Percentiles rank a stretch among this genome's conserved stretches.
Conservation (phyloP, 768 basidiomycete species). For the Porphyrellus cyaneotinctus region DNA sequence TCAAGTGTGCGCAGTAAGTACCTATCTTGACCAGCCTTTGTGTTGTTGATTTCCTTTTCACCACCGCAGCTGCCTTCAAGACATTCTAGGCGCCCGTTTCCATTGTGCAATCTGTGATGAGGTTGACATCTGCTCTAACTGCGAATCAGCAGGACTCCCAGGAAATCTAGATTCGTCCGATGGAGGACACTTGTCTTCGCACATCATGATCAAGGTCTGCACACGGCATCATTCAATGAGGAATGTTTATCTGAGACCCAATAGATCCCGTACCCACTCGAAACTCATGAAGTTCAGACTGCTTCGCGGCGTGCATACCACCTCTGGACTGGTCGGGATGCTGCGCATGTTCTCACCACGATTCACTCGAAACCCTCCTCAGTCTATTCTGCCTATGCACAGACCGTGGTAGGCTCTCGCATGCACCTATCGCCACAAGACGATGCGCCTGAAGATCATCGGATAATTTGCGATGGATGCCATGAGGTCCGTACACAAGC, state of each 20-base stretch:
- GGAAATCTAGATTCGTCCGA: constrained; percentile 76
- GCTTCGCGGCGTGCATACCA: constrained; percentile 71
- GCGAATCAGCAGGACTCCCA: constrained; percentile 81
- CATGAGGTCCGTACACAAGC: constrained; percentile 42
- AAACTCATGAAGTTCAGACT: constrained; percentile 65
- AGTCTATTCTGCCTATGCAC: constrained; percentile 58
- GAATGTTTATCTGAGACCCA: not conserved
- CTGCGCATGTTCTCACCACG: constrained; percentile 51
- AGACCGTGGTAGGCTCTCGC: constrained; percentile 60
- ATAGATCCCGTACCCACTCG: constrained; percentile 84
- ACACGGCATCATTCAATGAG: not conserved
- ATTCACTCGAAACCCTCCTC: constrained; percentile 52
- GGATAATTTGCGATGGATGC: constrained; percentile 58
- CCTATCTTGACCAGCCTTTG: not conserved
- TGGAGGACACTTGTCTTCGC: constrained; percentile 76
- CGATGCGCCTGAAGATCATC: constrained; percentile 46
- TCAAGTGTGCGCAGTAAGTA: constrained; percentile 83
- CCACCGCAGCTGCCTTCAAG: constrained; percentile 67
- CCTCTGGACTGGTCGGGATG: constrained; percentile 76
- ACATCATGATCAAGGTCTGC: constrained; percentile 89
- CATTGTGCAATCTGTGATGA: constrained; percentile 88
- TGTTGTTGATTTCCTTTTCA: not conserved
- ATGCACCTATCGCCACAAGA: constrained; percentile 32
- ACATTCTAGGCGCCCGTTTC: constrained; percentile 89
- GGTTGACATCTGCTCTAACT: constrained; percentile 83